phyloP scores from a whole-genome alignment of 164 flowering plant genomes.

The Amborella trichopoda region DNA sequence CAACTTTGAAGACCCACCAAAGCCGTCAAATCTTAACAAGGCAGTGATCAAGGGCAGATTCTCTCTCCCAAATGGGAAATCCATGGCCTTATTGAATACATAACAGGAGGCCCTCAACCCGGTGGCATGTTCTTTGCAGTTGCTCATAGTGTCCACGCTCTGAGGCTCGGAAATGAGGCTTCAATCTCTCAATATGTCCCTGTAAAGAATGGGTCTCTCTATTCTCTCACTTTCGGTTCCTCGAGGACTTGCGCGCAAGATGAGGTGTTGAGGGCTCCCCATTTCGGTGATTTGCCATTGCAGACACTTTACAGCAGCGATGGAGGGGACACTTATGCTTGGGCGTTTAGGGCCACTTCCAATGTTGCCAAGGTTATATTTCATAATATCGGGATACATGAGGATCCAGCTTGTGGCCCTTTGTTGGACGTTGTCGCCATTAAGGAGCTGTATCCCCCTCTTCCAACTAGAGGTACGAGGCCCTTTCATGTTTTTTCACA shows the following conservation, averaged over 20 bases:
- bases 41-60: conserved; percentile 28
- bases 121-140: conserved; percentile 83
- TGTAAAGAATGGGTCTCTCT: conserved; percentile 46
- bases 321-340: conserved; percentile 76
- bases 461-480: conserved; percentile 29
- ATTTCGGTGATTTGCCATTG: conserved; percentile 54
- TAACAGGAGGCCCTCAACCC: conserved; percentile 65
- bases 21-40: conserved; percentile 40
- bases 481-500: background rate
- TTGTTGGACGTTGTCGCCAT: conserved; percentile 60
- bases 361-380: conserved; percentile 27
- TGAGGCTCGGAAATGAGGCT: conserved; percentile 77
- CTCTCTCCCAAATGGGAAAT: conserved; percentile 60
- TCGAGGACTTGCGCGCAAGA: conserved; percentile 85
- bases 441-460: conserved; percentile 37
- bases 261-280: conserved; percentile 55
- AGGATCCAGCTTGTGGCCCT: conserved; percentile 85
- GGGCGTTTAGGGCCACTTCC: conserved; percentile 41
- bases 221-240: conserved; percentile 59
- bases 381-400: conserved; percentile 69
- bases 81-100: conserved; percentile 68
- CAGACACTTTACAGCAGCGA: conserved; percentile 72
- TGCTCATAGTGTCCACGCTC: conserved; percentile 63
- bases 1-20: conserved; percentile 60
- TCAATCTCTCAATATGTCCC: conserved; percentile 47